Percentiles rank a stretch among this genome's conserved stretches.
Conservation (phyloP, 2,329 filamentous ascomycete species). For the Bertia moriformis region DNA sequence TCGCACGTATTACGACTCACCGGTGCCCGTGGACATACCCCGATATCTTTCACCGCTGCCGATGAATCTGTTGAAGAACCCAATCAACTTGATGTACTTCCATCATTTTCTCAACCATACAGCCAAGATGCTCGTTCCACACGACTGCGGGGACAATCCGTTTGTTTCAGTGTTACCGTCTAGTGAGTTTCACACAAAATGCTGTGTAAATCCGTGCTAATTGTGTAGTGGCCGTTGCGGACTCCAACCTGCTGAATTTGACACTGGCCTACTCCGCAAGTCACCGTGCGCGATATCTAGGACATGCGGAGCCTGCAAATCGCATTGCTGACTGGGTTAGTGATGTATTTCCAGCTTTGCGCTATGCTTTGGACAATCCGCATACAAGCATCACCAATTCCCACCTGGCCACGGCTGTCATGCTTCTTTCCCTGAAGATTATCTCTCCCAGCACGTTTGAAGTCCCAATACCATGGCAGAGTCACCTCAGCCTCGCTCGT, state of each 20-base stretch:
- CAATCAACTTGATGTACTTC: conserved; percentile 57
- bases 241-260: conserved; percentile 61
- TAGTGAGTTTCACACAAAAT: conserved; percentile 27
- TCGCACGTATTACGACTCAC: conserved; percentile 7
- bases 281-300: conserved; percentile 61
- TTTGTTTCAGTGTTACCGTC: conserved; percentile 46
- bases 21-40: conserved; percentile 27
- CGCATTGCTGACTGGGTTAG: conserved; percentile 71
- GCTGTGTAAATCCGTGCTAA: conserved; percentile 4
- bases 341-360: conserved; percentile 61
- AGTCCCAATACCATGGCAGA: conserved; percentile 68
- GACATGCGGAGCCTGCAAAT: conserved; percentile 59
- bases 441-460: conserved; percentile 71
- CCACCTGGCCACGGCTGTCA: conserved; percentile 68
- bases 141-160: conserved; percentile 45
- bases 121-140: conserved; percentile 45
- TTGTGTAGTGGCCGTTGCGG: conserved; percentile 48
- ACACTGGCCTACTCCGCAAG: conserved; percentile 60
- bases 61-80: conserved; percentile 46
- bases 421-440: conserved; percentile 72
- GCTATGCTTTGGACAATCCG: conserved; percentile 47
- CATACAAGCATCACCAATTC: conserved; percentile 53
- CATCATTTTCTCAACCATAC: conserved; percentile 66
- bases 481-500: conserved; percentile 61
- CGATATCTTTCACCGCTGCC: conserved; percentile 41